phyloP scores from a whole-genome alignment of 306 rosid genomes.

The Lathyrus aphaca region DNA sequence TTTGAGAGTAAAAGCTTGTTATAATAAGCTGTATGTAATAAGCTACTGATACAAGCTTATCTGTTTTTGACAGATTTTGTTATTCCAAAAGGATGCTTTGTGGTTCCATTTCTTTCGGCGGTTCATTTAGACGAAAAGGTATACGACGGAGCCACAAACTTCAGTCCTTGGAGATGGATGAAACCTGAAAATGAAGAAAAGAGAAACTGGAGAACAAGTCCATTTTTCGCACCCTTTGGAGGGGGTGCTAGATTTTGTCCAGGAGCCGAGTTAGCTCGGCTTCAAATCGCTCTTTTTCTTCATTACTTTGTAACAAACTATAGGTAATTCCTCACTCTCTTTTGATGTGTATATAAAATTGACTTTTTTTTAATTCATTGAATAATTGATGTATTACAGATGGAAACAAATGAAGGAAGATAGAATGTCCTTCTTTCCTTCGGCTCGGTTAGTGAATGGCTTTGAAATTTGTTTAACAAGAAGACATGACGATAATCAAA shows the following conservation, averaged over 20 bases:
- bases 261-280: conserved; percentile 90
- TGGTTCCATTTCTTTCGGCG: conserved; percentile 95
- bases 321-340: conserved; percentile 45
- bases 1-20: background rate
- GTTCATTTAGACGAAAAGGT: conserved; percentile 88
- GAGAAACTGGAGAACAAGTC: conserved; percentile 87
- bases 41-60: conserved; percentile 14
- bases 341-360: too few species aligned
- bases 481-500: conserved; percentile 42
- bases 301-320: conserved; percentile 72
- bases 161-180: conserved; percentile 99
- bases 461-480: conserved; percentile 65
- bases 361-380: too few species aligned
- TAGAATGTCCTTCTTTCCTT: conserved; percentile 84
- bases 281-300: conserved; percentile 87
- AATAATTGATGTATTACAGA: conserved; percentile 39
- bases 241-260: conserved; percentile 97
- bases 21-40: background rate
- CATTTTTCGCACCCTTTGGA: conserved; percentile 83
- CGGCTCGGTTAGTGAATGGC: conserved; percentile 90
- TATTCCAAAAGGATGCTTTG: conserved; percentile 87
- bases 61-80: conserved; percentile 60
- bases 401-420: conserved; percentile 88
- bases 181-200: conserved; percentile 76
- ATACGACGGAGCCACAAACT: conserved; percentile 61